Conservation (phyloP, 2,329 filamentous ascomycete genomes). For the Colletotrichum neosansevieriae region DNA sequence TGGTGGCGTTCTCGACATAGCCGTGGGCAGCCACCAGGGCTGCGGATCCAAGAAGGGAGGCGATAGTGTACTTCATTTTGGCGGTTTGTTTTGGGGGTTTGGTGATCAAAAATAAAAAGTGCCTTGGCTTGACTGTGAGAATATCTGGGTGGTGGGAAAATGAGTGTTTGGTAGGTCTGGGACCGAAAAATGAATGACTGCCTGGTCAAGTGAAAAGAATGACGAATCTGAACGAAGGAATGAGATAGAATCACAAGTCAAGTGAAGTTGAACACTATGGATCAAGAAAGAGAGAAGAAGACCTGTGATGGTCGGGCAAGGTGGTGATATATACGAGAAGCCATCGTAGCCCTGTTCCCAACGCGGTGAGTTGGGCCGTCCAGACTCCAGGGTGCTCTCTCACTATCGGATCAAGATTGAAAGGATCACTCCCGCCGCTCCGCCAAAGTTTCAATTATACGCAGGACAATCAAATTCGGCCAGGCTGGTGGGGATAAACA, state of each 20-base stretch:
- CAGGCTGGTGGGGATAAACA: constrained; percentile 28
- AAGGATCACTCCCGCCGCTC: constrained; percentile 36
- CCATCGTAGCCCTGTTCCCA: constrained; percentile 28
- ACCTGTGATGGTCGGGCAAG: neutral
- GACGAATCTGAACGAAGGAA: constrained; percentile 39
- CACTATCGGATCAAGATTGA: constrained; percentile 33
- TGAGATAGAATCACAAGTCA: constrained; percentile 40
- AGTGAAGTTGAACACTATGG: constrained; percentile 40
- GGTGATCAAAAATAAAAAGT: constrained; percentile 10
- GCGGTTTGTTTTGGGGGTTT: constrained; percentile 5
- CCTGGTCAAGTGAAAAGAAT: constrained; percentile 41
- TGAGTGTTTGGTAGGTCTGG: constrained; percentile 34
- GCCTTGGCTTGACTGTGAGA: constrained; percentile 33
- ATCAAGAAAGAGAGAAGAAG: neutral
- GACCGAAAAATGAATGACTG: constrained; percentile 40
- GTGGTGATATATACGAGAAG: constrained; percentile 32
- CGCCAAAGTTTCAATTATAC: constrained; percentile 41
- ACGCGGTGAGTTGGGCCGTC: constrained; percentile 25
- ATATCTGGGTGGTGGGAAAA: constrained; percentile 32
- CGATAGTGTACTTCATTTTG: constrained; percentile 42
- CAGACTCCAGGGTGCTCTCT: constrained; percentile 12
- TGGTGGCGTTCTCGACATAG: constrained; percentile 59
- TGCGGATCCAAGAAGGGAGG: constrained; percentile 47
- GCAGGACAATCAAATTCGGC: constrained; percentile 35
- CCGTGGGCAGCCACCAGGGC: constrained; percentile 62